Conservation (phyloP, 345 rosid species). For the Moringa oleifera region DNA sequence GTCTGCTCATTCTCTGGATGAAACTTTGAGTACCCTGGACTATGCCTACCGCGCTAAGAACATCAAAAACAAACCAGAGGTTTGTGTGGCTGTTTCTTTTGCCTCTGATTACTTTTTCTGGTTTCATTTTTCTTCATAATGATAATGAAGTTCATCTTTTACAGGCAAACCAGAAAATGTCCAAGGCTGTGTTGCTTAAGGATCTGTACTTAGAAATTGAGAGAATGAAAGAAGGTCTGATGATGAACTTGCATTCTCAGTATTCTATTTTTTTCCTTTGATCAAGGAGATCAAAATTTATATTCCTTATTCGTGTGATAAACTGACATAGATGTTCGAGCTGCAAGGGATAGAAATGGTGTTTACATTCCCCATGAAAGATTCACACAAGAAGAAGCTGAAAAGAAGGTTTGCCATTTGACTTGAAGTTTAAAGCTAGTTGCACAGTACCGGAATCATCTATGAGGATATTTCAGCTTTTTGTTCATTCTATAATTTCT, state of each 20-base stretch:
- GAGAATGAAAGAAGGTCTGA: constrained; percentile 82
- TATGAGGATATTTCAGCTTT: not conserved
- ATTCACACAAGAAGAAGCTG: constrained; percentile 77
- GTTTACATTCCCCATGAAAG: constrained; percentile 83
- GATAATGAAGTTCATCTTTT: constrained; percentile 13
- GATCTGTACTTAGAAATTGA: constrained; percentile 87
- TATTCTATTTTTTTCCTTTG: not conserved
- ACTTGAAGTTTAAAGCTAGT: not conserved
- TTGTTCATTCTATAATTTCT: too few relatives aligned
- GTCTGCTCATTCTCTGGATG: constrained; percentile 78
- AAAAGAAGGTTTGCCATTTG: constrained; percentile 67
- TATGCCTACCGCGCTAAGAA: constrained; percentile 91
- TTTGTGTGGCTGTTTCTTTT: constrained; percentile 25
- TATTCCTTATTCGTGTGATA: not conserved
- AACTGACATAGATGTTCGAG: constrained; percentile 65
- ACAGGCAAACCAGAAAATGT: constrained; percentile 93
- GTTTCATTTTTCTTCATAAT: constrained; percentile 6
- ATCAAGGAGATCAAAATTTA: constrained; percentile 3
- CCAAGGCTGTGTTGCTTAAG: constrained; percentile 78
- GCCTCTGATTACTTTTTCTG: not conserved
- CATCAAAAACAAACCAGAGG: constrained; percentile 96
- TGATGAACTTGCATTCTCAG: not conserved
- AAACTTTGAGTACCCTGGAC: constrained; percentile 90
- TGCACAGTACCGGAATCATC: too few relatives aligned
- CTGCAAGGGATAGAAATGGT: constrained; percentile 93